These are phyloP conservation scores for Populus trichocarpa DNA, from an alignment of 441 rosid genomes.

Conservation along the genomic window DNA sequence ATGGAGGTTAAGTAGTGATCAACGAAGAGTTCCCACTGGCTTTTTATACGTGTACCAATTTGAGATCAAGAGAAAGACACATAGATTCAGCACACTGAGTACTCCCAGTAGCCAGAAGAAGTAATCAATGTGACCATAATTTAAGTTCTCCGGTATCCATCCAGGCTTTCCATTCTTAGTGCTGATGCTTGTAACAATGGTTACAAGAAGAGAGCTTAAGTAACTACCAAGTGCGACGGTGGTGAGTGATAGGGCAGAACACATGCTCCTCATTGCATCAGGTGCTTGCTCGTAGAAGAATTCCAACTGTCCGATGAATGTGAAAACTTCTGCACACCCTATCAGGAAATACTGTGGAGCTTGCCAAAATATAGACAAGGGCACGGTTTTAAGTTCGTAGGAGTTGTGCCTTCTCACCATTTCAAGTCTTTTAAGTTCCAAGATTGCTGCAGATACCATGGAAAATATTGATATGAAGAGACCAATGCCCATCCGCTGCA, in stretches of 20 bases:
- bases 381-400: no score
- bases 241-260: no score
- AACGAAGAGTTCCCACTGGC: conserved; percentile 16
- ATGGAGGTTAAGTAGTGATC: background rate
- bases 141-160: conserved; percentile 38
- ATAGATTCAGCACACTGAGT: conserved; percentile 30
- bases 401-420: no score
- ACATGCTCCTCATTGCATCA: no score
- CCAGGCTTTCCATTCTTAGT: conserved; percentile 33
- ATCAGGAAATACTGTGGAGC: no score
- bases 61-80: conserved; percentile 26
- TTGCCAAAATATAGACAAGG: no score
- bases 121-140: conserved; percentile 34
- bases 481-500: conserved; percentile 41
- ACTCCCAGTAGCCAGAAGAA: conserved; percentile 36
- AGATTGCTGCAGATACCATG: conserved; percentile 25
- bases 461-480: conserved; percentile 31
- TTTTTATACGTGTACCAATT: conserved; percentile 37
- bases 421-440: no score
- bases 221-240: no score
- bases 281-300: no score
- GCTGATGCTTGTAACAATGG: conserved; percentile 11
- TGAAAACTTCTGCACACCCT: no score
- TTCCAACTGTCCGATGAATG: no score
- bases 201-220: no score